phyloP scores from a whole-genome alignment of 768 basidiomycete species.

The Imleria badia region DNA sequence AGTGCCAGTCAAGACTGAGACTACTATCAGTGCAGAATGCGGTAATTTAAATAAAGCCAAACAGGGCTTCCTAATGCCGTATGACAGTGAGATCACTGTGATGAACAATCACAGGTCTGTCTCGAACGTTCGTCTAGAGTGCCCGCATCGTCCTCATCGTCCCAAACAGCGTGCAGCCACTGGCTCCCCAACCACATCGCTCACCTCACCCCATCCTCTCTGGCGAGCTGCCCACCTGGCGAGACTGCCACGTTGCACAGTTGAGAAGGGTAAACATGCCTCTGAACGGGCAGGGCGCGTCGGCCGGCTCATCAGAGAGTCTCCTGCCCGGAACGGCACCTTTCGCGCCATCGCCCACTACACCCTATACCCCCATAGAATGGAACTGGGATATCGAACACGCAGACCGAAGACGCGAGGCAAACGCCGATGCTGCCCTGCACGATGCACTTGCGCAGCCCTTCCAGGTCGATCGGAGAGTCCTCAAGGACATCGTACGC shows the following conservation, averaged over 20 bases:
- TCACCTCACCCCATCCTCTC: neutral
- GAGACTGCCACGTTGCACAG: conserved; percentile 6
- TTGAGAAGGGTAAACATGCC: conserved; percentile 12
- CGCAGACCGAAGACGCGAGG: conserved; percentile 64
- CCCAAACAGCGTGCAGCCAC: neutral
- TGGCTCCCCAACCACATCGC: neutral
- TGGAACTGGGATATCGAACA: conserved; percentile 78
- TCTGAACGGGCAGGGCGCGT: neutral
- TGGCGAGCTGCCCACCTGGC: conserved; percentile 1
- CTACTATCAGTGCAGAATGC: conserved; percentile 5
- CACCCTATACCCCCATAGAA: conserved; percentile 32
- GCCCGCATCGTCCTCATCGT: neutral
- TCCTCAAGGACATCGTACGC: conserved; percentile 74
- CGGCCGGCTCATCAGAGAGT: neutral
- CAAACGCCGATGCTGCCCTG: conserved; percentile 57
- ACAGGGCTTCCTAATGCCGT: conserved; percentile 20
- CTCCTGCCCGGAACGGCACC: conserved; percentile 25
- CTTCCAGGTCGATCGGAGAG: conserved; percentile 72
- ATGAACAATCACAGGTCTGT: conserved; percentile 19
- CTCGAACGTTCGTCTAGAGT: conserved; percentile 5
- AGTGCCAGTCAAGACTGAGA: conserved; percentile 3
- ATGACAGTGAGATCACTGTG: conserved; percentile 10
- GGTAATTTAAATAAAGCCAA: conserved; percentile 28
- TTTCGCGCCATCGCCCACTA: conserved; percentile 11
- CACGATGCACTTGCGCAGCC: conserved; percentile 64